Evolutionary conservation across 805 yeast genomes (phyloP).

Genomic region (Myxozyma monticola): DNA sequence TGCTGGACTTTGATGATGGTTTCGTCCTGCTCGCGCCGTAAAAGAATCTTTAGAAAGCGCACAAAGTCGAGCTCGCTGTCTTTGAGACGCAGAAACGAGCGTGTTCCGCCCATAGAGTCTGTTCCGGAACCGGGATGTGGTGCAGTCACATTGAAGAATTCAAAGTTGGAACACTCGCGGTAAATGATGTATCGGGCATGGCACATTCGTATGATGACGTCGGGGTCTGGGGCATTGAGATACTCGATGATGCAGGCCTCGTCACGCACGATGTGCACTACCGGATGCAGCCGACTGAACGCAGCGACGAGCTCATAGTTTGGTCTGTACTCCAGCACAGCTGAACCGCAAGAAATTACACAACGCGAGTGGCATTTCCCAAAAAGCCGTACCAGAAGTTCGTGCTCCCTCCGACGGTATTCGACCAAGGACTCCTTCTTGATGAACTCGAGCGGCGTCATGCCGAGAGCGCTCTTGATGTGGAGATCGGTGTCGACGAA

Average conservation of each 20-base stretch:
- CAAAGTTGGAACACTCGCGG: slow-evolving; percentile 46
- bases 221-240: slow-evolving; percentile 74
- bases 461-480: slow-evolving; percentile 57
- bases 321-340: slow-evolving; percentile 75
- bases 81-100: slow-evolving; percentile 9
- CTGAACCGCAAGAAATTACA: slow-evolving; percentile 83
- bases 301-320: slow-evolving; percentile 62
- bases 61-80: slow-evolving; percentile 11
- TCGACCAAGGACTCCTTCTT: slow-evolving; percentile 80
- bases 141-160: slow-evolving; percentile 16
- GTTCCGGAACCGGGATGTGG: slow-evolving; percentile 3
- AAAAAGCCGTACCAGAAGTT: slow-evolving; percentile 55
- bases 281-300: slow-evolving; percentile 69
- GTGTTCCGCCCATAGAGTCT: slow-evolving; percentile 1
- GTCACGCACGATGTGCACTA: slow-evolving; percentile 84
- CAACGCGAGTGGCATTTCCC: slow-evolving; percentile 48
- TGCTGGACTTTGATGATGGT: not conserved
- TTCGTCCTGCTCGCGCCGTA: slow-evolving; percentile 10
- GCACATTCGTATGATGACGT: slow-evolving; percentile 84
- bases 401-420: slow-evolving; percentile 69
- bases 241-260: slow-evolving; percentile 75
- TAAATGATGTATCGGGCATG: slow-evolving; percentile 69
- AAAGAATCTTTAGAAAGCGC: slow-evolving; percentile 4
- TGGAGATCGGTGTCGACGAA: slow-evolving; percentile 74
- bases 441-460: slow-evolving; percentile 46